A percentile compares a stretch with the other conserved stretches of the same genome.
Evolutionary conservation across 176 grass and related monocot species (phyloP).

Genomic region (Oryza glumipatula): DNA sequence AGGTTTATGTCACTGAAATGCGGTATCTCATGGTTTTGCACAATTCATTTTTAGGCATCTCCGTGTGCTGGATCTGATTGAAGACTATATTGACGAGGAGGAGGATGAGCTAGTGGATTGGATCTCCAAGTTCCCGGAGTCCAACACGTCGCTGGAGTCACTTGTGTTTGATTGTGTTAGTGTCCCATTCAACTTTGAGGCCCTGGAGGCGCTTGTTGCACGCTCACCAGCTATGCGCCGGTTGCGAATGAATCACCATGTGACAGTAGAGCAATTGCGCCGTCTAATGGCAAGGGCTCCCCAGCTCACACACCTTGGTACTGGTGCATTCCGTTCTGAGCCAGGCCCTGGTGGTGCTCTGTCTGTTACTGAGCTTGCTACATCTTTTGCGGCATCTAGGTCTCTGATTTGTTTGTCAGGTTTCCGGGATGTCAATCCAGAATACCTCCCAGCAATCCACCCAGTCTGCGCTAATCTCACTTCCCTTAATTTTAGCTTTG

Average conservation of each 20-base stretch:
- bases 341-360: constrained; percentile 42
- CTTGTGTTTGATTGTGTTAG: constrained; percentile 72
- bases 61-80: constrained; percentile 81
- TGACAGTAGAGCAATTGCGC: constrained; percentile 68
- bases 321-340: constrained; percentile 76
- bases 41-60: constrained; percentile 63
- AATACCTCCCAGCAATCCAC: constrained; percentile 70
- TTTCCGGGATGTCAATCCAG: constrained; percentile 64
- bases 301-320: constrained; percentile 80
- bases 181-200: constrained; percentile 72
- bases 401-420: constrained; percentile 83
- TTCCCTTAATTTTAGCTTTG: constrained; percentile 88
- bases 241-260: constrained; percentile 78
- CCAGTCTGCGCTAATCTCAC: constrained; percentile 74
- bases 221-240: constrained; percentile 53
- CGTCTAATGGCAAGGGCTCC: constrained; percentile 79
- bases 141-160: constrained; percentile 63
- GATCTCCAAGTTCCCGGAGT: constrained; percentile 89
- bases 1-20: not conserved
- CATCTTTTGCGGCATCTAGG: constrained; percentile 59
- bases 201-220: constrained; percentile 77
- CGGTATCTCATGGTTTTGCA: constrained; percentile 22
- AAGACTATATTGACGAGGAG: constrained; percentile 75
- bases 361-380: constrained; percentile 53
- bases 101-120: constrained; percentile 73